phyloP scores from a whole-genome alignment of 768 basidiomycete species.

The Suillus fuscotomentosus region DNA sequence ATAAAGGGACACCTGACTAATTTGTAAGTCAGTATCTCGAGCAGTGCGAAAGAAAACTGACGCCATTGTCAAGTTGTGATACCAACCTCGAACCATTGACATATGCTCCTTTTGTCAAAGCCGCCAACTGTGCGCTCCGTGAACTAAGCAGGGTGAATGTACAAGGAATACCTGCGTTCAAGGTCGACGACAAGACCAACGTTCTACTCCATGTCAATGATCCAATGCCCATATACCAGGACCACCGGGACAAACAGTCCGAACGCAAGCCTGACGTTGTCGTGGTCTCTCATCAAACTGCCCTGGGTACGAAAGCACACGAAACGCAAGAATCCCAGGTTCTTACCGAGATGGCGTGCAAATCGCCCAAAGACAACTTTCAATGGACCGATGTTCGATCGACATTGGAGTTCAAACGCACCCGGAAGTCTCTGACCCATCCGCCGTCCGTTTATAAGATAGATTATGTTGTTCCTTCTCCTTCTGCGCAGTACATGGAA shows the following conservation, averaged over 20 bases:
- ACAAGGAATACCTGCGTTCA: not conserved
- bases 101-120: not conserved
- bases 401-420: not conserved
- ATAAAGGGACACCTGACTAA: not conserved
- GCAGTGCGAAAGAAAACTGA: not conserved
- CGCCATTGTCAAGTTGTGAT: not conserved
- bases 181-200: not conserved
- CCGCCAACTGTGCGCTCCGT: not conserved
- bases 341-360: not conserved
- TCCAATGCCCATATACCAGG: not conserved
- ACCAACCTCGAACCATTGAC: not conserved
- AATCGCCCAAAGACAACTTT: not conserved
- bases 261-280: not conserved
- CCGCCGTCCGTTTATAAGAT: not conserved
- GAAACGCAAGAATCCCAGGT: too few relatives aligned
- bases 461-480: too few relatives aligned
- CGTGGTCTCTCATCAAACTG: not conserved
- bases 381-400: not conserved
- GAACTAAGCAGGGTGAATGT: not conserved
- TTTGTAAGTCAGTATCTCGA: not conserved
- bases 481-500: not conserved
- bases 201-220: not conserved
- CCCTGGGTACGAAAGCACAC: not conserved
- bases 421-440: not conserved
- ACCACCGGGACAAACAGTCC: not conserved